These are phyloP conservation scores for Dipteronia sinensis DNA, from an alignment of 345 rosid species.

Conservation along the genomic window DNA sequence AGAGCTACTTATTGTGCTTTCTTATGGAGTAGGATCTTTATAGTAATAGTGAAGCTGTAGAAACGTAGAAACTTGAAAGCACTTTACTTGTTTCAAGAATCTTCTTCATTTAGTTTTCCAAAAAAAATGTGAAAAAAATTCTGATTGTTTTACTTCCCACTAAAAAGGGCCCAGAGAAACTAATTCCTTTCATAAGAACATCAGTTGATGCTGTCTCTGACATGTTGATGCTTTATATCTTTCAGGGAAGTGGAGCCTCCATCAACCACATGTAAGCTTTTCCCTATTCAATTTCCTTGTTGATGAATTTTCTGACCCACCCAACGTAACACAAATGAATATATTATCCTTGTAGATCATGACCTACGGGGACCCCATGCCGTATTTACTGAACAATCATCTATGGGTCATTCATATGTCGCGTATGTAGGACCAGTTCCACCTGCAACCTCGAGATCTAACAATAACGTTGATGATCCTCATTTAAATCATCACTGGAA, in stretches of 20 bases:
- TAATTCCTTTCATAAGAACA: constrained; percentile 8
- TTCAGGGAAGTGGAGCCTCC: constrained; percentile 68
- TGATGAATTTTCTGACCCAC: constrained; percentile 18
- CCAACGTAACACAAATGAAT: constrained; percentile 8
- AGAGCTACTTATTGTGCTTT: neutral
- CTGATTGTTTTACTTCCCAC: neutral
- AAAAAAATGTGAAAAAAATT: neutral
- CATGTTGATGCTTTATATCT: constrained; percentile 27
- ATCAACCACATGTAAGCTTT: constrained; percentile 61
- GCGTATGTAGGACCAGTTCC: constrained; percentile 56
- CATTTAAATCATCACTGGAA: constrained; percentile 56
- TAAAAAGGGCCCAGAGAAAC: neutral
- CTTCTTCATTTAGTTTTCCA: neutral
- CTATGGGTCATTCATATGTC: constrained; percentile 59
- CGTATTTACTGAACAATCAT: constrained; percentile 41
- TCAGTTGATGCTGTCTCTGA: constrained; percentile 24
- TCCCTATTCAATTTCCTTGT: constrained; percentile 2
- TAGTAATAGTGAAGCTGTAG: neutral
- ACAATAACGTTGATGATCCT: constrained; percentile 41
- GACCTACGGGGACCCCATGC: constrained; percentile 53
- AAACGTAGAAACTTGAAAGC: neutral
- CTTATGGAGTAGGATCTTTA: constrained; percentile 8
- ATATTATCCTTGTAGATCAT: constrained; percentile 49
- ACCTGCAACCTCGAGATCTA: constrained; percentile 41
- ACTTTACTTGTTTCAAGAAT: constrained; percentile 4